Evolutionary conservation across 2,329 filamentous ascomycete species (phyloP).

Genomic region (Trichoderma sp.): DNA sequence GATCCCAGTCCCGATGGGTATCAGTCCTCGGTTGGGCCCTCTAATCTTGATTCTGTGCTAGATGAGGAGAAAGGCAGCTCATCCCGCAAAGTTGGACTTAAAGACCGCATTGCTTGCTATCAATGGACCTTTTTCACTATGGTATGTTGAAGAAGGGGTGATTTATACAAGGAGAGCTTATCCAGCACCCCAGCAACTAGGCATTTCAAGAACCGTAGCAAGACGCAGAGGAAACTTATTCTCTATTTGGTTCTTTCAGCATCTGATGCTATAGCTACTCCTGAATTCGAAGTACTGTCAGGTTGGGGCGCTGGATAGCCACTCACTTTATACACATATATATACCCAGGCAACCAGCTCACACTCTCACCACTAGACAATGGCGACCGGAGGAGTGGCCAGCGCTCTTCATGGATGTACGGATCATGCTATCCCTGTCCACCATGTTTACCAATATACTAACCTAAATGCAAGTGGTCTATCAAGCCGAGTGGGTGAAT

Average conservation of each 20-base stretch:
- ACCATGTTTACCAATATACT: neutral
- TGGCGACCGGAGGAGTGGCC: slow-evolving; percentile 59
- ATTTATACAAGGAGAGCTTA: neutral
- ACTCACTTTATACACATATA: neutral
- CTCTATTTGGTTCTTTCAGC: too few species aligned
- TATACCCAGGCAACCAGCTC: neutral
- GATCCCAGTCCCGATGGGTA: neutral
- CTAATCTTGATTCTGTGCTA: neutral
- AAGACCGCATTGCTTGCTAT: slow-evolving; percentile 54
- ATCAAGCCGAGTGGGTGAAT: slow-evolving; percentile 52
- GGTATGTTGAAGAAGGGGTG: neutral
- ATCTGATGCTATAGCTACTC: too few species aligned
- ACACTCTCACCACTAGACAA: slow-evolving; percentile 27
- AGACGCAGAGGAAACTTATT: too few species aligned
- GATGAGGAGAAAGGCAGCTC: slow-evolving; percentile 8
- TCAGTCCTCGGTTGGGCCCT: neutral
- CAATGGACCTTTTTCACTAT: slow-evolving; percentile 79
- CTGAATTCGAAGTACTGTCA: too few species aligned
- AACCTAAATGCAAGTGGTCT: neutral
- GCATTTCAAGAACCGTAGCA: too few species aligned
- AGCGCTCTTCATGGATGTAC: slow-evolving; percentile 48
- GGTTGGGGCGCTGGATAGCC: too few species aligned
- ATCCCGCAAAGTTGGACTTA: slow-evolving; percentile 43
- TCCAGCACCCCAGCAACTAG: neutral
- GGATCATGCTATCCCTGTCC: neutral